These are phyloP conservation scores for Emergomyces orientalis DNA, from an alignment of 2,329 filamentous ascomycete genomes.

Conservation along the genomic window DNA sequence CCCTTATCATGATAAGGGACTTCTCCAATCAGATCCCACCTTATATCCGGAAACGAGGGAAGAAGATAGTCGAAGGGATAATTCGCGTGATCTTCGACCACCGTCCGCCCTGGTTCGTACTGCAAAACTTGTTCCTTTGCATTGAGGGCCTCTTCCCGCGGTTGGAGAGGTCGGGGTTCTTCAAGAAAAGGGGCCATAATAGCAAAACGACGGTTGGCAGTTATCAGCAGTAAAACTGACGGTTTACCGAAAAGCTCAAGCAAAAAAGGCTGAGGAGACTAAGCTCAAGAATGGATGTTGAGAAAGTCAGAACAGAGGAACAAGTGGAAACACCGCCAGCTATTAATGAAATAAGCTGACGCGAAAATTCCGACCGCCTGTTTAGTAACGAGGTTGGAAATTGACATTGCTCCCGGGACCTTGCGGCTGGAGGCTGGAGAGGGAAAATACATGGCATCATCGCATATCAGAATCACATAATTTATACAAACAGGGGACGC, in stretches of 20 bases:
- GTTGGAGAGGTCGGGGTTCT: not conserved
- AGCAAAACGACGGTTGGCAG: not conserved
- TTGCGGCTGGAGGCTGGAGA: not conserved
- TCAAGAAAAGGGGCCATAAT: not conserved
- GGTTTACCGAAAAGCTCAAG: not conserved
- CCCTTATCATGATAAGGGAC: constrained; percentile 47
- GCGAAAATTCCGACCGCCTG: not conserved
- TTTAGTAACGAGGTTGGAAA: not conserved
- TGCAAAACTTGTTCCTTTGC: not conserved
- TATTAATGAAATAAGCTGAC: not conserved
- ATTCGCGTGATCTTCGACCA: not conserved
- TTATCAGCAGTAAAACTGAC: not conserved
- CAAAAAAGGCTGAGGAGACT: not conserved
- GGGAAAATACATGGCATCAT: not conserved
- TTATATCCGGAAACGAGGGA: not conserved
- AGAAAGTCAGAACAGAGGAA: not conserved
- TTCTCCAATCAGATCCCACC: constrained; percentile 42
- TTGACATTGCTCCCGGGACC: not conserved
- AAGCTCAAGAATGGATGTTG: not conserved
- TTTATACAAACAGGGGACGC: not conserved
- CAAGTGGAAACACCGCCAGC: not conserved
- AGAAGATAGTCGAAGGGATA: not conserved
- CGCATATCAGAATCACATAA: constrained; percentile 1
- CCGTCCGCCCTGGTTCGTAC: not conserved
- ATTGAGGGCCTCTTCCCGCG: not conserved